Conservation (phyloP, 441 rosid species). For the Jatropha multifida region DNA sequence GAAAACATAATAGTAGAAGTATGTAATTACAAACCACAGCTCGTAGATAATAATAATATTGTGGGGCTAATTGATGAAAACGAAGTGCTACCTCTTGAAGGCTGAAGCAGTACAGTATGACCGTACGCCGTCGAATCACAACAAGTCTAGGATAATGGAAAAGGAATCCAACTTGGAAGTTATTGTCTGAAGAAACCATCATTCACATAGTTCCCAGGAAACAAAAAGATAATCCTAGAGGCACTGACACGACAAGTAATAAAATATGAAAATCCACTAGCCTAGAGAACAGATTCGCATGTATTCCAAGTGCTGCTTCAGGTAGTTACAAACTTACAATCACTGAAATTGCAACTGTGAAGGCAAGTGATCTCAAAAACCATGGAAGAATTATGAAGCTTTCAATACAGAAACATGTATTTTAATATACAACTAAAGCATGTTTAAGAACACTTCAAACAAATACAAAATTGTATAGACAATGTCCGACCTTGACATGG, state of each 20-base stretch:
- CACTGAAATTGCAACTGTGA: background rate
- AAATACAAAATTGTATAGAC: conserved; percentile 13
- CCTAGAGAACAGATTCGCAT: background rate
- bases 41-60: background rate
- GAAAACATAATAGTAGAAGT: background rate
- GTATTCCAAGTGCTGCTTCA: background rate
- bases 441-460: no score
- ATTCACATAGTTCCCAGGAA: no score
- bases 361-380: background rate
- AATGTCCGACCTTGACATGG: background rate
- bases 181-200: no score
- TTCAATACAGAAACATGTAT: conserved; percentile 4
- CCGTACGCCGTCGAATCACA: no score
- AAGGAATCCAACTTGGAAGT: no score
- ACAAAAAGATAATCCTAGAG: no score
- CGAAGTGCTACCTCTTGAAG: background rate
- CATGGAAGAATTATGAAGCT: background rate
- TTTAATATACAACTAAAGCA: background rate
- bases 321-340: background rate
- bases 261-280: background rate
- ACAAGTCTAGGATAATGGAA: no score
- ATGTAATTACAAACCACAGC: background rate
- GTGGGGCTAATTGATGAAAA: background rate
- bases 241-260: no score
- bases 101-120: no score